A percentile compares a stretch with the other conserved stretches of the same genome.
phyloP scores from a whole-genome alignment of 2,329 filamentous ascomycete species.

The Microascus cirrosus region DNA sequence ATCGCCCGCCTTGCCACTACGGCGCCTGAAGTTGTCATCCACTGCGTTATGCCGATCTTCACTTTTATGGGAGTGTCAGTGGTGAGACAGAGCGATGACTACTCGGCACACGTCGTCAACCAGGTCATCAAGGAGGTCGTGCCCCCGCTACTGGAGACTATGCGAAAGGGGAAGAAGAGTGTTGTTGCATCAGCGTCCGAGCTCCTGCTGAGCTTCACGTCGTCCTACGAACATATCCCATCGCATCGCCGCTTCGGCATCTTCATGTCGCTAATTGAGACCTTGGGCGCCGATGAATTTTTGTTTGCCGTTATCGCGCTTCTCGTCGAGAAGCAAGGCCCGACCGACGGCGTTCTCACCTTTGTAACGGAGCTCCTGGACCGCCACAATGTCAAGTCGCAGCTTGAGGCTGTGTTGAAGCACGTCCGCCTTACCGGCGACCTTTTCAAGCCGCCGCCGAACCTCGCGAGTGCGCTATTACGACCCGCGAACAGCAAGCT shows the following conservation, averaged over 20 bases:
- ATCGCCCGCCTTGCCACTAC: conserved; percentile 79
- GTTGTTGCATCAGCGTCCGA: conserved; percentile 76
- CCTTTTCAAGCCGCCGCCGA: conserved; percentile 63
- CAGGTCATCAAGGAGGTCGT: conserved; percentile 92
- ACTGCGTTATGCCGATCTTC: conserved; percentile 98
- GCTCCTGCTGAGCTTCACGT: conserved; percentile 88
- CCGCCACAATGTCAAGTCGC: conserved; percentile 61
- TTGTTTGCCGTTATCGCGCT: conserved; percentile 80
- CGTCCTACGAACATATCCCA: conserved; percentile 93
- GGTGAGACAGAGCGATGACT: conserved; percentile 86
- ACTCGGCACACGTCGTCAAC: conserved; percentile 91
- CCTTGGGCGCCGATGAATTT: conserved; percentile 76
- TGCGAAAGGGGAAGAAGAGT: conserved; percentile 69
- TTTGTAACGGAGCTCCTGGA: conserved; percentile 67
- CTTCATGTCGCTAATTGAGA: conserved; percentile 76
- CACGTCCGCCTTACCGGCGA: conserved; percentile 67
- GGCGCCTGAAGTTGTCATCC: conserved; percentile 81
- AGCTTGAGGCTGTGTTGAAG: conserved; percentile 67
- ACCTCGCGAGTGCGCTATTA: conserved; percentile 61
- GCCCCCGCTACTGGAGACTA: conserved; percentile 76
- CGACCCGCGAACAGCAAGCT: conserved; percentile 2
- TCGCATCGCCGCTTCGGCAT: conserved; percentile 71
- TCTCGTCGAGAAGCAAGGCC: conserved; percentile 79
- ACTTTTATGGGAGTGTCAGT: conserved; percentile 94
- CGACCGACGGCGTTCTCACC: conserved; percentile 60